Conservation (phyloP, 805 yeast species). For the Candida coleopterorum region DNA sequence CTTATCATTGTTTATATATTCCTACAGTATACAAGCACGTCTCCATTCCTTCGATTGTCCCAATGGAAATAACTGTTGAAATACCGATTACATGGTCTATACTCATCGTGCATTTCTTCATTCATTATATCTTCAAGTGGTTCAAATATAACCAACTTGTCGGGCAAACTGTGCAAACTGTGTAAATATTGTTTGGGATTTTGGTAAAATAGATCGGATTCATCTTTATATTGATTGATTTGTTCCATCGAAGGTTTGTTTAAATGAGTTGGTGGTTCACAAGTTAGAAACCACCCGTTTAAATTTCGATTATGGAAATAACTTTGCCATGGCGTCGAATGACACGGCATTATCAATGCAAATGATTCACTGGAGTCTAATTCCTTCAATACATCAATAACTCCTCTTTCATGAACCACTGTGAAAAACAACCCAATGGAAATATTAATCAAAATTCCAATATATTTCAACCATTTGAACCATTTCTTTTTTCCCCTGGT, state of each 20-base stretch:
- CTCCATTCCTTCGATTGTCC: conserved; percentile 78
- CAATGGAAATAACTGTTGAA: conserved; percentile 84
- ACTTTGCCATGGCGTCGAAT: conserved; percentile 94
- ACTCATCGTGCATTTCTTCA: conserved; percentile 40
- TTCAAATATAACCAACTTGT: conserved; percentile 65
- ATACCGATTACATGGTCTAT: conserved; percentile 46
- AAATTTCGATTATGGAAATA: conserved; percentile 55
- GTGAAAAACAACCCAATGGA: conserved; percentile 49
- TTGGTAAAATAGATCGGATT: conserved; percentile 78
- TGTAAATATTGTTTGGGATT: conserved; percentile 56
- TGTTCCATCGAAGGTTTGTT: conserved; percentile 12
- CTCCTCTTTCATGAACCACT: conserved; percentile 82
- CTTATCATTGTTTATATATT: no score
- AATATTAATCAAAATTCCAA: conserved; percentile 27
- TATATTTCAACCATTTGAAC: conserved; percentile 13
- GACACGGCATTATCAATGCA: conserved; percentile 93
- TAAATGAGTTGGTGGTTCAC: conserved; percentile 79
- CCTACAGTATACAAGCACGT: conserved; percentile 63
- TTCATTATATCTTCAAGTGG: conserved; percentile 47
- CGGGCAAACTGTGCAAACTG: background rate
- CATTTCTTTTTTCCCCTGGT: no score
- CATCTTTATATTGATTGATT: conserved; percentile 62
- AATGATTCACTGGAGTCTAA: conserved; percentile 50
- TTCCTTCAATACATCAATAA: conserved; percentile 56
- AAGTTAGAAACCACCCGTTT: conserved; percentile 70